Conservation (phyloP, 2,329 filamentous ascomycete species). For the Verticillium klebahnii region DNA sequence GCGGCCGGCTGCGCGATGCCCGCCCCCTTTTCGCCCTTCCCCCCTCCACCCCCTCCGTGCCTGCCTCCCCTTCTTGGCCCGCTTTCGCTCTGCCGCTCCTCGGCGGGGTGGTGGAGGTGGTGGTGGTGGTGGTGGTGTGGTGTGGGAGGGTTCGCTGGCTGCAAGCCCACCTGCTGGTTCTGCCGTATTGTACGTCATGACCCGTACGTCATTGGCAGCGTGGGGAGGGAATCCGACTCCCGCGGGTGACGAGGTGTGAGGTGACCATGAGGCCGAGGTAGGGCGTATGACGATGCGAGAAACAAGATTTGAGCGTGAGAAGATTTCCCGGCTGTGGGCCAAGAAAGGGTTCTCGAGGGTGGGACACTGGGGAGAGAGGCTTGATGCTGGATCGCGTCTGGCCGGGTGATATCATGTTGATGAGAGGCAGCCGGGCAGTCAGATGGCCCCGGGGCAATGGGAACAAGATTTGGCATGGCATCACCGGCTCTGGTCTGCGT, state of each 20-base stretch:
- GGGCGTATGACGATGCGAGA: not conserved
- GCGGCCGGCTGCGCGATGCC: not conserved
- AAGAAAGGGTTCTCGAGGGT: too few species aligned
- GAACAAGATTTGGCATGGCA: too few species aligned
- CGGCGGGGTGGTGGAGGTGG: not conserved
- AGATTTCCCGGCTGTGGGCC: too few species aligned
- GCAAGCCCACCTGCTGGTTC: not conserved
- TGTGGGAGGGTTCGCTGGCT: not conserved
- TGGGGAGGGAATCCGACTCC: not conserved
- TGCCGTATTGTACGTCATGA: not conserved
- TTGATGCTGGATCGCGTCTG: too few species aligned
- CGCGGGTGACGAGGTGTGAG: not conserved
- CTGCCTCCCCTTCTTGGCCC: not conserved
- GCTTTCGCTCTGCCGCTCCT: not conserved
- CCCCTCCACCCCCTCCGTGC: not conserved
- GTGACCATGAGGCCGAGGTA: not conserved
- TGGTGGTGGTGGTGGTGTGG: not conserved
- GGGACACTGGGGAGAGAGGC: too few species aligned
- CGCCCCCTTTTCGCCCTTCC: not conserved
- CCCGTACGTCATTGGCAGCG: not conserved
- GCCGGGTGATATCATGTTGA: too few species aligned
- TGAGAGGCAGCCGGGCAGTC: too few species aligned
- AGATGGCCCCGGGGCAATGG: too few species aligned
- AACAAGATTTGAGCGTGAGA: not conserved
- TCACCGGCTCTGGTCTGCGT: too few species aligned